Evolutionary conservation across 73 alveolate genomes (phyloP).

Genomic region (Tetrahymena malaccensis): DNA sequence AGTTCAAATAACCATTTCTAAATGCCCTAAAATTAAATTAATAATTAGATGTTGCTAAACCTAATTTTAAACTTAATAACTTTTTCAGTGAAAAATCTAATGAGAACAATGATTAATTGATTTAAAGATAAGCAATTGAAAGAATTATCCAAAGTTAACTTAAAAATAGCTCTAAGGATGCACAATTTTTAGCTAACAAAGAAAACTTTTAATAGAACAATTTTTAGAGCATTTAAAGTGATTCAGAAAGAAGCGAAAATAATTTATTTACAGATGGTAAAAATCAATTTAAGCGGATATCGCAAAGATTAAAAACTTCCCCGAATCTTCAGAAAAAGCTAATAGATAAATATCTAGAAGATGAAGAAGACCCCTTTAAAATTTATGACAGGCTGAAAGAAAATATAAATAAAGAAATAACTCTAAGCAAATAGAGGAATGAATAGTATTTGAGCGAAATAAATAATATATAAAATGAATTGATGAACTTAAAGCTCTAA

Average conservation of each 20-base stretch:
- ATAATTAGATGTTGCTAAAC: neutral
- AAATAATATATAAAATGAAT: neutral
- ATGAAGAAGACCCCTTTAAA: neutral
- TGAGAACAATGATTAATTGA: neutral
- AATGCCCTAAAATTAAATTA: neutral
- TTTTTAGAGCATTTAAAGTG: neutral
- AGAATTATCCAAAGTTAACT: neutral
- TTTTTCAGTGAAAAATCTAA: neutral
- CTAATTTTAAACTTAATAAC: neutral
- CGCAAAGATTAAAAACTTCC: neutral
- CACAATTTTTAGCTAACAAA: neutral
- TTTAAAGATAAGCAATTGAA: too few relatives aligned
- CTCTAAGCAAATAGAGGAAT: neutral
- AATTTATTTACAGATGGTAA: neutral
- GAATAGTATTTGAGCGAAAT: neutral
- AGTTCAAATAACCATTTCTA: neutral
- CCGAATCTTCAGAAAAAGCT: neutral
- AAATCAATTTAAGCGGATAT: neutral
- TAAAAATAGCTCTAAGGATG: neutral
- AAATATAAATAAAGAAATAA: neutral
- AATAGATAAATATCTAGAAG: neutral
- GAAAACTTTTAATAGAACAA: neutral
- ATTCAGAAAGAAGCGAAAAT: neutral
- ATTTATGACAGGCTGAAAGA: neutral
- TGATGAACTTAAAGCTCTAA: neutral